These are phyloP conservation scores for Psilocybe cubensis DNA, from an alignment of 768 basidiomycete species.

Conservation along the genomic window DNA sequence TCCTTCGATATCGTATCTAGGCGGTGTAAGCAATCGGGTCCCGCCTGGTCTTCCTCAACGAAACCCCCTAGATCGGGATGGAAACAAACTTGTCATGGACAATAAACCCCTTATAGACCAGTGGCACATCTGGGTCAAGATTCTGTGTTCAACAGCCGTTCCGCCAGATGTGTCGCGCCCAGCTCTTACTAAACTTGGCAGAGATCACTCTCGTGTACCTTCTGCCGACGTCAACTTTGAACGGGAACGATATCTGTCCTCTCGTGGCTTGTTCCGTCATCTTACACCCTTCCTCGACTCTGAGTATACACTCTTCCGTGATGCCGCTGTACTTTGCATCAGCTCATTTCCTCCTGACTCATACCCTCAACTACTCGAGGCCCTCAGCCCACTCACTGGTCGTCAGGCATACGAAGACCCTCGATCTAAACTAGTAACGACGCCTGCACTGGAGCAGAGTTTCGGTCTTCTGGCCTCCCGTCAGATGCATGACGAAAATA, in stretches of 20 bases:
- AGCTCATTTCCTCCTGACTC: conserved; percentile 80
- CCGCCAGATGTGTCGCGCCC: conserved; percentile 63
- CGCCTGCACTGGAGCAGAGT: conserved; percentile 39
- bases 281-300: conserved; percentile 88
- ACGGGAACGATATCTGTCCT: conserved; percentile 80
- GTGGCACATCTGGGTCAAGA: conserved; percentile 85
- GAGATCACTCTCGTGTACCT: conserved; percentile 71
- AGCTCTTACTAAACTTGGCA: conserved; percentile 53
- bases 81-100: conserved; percentile 54
- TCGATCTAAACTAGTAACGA: conserved; percentile 44
- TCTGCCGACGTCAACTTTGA: conserved; percentile 73
- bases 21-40: conserved; percentile 65
- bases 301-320: conserved; percentile 81
- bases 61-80: conserved; percentile 51
- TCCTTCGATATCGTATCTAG: conserved; percentile 69
- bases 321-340: conserved; percentile 86
- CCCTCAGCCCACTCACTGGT: conserved; percentile 77
- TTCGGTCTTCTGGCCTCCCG: conserved; percentile 45
- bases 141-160: conserved; percentile 81
- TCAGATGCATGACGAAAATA: conserved; percentile 67
- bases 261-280: conserved; percentile 82
- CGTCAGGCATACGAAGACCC: conserved; percentile 86
- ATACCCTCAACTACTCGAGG: conserved; percentile 83
- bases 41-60: conserved; percentile 47
- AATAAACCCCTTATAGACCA: conserved; percentile 67